Evolutionary conservation across 2,329 filamentous ascomycete species (phyloP).

Genomic region (Neurospora sp.): DNA sequence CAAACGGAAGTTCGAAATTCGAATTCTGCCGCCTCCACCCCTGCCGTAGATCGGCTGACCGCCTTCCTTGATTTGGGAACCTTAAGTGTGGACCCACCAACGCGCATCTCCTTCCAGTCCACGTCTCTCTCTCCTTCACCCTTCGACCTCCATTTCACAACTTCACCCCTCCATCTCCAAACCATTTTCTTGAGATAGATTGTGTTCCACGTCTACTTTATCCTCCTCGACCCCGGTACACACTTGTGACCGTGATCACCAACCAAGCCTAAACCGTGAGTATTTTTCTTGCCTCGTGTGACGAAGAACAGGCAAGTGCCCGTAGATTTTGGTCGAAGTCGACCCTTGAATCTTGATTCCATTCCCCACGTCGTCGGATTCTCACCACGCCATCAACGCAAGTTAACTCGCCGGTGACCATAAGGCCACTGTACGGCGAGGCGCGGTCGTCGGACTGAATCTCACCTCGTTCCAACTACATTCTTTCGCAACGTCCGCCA

Average conservation of each 20-base stretch:
- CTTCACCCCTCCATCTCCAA: background rate
- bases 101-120: background rate
- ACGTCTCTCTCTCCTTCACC: conserved; percentile 1
- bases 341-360: background rate
- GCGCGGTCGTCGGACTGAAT: background rate
- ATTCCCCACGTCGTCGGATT: background rate
- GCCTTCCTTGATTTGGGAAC: conserved; percentile 2
- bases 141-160: background rate
- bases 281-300: background rate
- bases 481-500: background rate
- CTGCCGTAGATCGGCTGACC: background rate
- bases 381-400: background rate
- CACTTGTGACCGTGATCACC: background rate
- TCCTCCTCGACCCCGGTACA: background rate
- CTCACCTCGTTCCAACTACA: background rate
- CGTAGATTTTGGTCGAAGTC: background rate
- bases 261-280: background rate
- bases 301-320: background rate
- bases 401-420: background rate
- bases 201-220: background rate
- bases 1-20: background rate
- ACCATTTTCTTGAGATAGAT: background rate
- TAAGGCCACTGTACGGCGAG: background rate
- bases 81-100: background rate
- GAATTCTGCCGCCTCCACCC: background rate